Conservation (phyloP, 331 rosid species). For the Rosa hybrid region DNA sequence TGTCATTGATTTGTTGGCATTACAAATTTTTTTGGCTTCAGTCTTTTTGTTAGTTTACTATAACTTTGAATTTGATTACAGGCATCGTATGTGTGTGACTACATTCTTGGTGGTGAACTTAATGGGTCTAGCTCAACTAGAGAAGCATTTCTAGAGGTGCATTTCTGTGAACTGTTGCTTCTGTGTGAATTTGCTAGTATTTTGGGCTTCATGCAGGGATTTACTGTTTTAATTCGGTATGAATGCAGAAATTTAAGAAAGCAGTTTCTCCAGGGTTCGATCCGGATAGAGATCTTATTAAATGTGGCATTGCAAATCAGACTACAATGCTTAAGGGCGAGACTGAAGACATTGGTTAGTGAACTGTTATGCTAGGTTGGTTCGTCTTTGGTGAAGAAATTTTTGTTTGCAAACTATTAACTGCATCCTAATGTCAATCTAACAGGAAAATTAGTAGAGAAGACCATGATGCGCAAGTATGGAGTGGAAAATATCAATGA, state of each 20-base stretch:
- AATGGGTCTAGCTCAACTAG: constrained; percentile 93
- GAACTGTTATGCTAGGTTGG: background rate
- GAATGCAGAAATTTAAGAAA: constrained; percentile 78
- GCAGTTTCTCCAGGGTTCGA: constrained; percentile 83
- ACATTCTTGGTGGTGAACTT: constrained; percentile 76
- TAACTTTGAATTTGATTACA: constrained; percentile 34
- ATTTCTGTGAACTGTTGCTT: constrained; percentile 15
- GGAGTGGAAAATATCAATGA: constrained; percentile 86
- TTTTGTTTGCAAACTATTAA: background rate
- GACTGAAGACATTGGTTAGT: constrained; percentile 93
- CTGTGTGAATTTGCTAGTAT: constrained; percentile 1
- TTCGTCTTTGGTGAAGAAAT: constrained; percentile 8
- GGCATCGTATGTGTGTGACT: constrained; percentile 93
- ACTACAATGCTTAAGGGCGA: constrained; percentile 99
- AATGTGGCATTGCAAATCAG: constrained; percentile 91
- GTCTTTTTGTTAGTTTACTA: background rate
- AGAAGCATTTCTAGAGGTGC: constrained; percentile 81
- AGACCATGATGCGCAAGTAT: constrained; percentile 78
- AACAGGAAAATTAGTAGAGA: constrained; percentile 81
- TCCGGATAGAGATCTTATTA: constrained; percentile 70
- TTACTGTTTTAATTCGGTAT: constrained; percentile 20
- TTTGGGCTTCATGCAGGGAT: constrained; percentile 20
- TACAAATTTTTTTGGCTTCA: background rate
- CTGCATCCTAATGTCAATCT: constrained; percentile 22
- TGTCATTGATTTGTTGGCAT: constrained; percentile 6